Percentiles rank a stretch among this genome's conserved stretches.
Conservation (phyloP, 176 grass and related monocot species). For the Juncus effusus region DNA sequence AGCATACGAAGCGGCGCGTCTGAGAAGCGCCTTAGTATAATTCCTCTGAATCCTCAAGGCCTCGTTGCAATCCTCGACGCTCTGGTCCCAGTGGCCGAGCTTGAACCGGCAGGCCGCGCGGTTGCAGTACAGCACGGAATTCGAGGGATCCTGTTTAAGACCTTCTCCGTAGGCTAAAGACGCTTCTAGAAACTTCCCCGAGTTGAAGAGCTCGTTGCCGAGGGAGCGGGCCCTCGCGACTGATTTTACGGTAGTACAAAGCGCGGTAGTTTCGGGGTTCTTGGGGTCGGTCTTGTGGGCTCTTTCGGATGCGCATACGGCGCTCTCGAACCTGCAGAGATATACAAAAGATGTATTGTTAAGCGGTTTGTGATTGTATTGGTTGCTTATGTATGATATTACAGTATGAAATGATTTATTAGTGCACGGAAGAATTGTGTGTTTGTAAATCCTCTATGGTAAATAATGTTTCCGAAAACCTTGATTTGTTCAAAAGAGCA, state of each 20-base stretch:
- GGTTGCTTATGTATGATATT: no score
- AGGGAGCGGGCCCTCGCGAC: slow-evolving; percentile 63
- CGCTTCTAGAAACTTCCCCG: slow-evolving; percentile 73
- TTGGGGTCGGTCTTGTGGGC: slow-evolving; percentile 59
- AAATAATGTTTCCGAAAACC: neutral
- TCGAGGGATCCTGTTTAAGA: slow-evolving; percentile 64
- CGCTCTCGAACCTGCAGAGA: slow-evolving; percentile 75
- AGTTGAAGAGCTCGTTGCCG: slow-evolving; percentile 91
- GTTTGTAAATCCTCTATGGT: neutral
- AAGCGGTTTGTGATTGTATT: no score
- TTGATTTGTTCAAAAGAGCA: no score
- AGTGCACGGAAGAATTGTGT: no score
- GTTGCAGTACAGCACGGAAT: slow-evolving; percentile 87
- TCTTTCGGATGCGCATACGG: slow-evolving; percentile 64
- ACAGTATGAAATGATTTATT: slow-evolving; percentile 16
- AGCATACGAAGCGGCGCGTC: slow-evolving; percentile 78
- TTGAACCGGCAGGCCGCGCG: slow-evolving; percentile 91
- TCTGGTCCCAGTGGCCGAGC: slow-evolving; percentile 86
- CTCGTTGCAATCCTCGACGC: slow-evolving; percentile 90
- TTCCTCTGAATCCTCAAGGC: slow-evolving; percentile 83
- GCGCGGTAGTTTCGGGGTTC: slow-evolving; percentile 51
- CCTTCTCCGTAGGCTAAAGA: slow-evolving; percentile 84
- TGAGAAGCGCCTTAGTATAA: slow-evolving; percentile 91
- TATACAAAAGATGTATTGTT: no score
- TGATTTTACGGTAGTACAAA: slow-evolving; percentile 64